These are phyloP conservation scores for Starmera amethionina DNA, from an alignment of 805 yeast species.

Conservation along the genomic window DNA sequence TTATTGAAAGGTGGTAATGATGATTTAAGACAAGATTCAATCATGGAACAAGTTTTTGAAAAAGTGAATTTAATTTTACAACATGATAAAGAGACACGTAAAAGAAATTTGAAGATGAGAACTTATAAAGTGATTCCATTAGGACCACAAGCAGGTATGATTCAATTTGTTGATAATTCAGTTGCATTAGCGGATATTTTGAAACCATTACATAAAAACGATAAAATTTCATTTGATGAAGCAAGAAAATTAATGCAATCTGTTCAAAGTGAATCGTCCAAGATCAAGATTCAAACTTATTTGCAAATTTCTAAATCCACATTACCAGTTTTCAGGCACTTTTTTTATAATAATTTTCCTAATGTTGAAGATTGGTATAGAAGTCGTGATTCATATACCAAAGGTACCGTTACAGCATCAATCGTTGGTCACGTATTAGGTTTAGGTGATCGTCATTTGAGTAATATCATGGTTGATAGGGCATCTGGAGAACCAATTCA, in stretches of 20 bases:
- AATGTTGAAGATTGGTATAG: slow-evolving; percentile 69
- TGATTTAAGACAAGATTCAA: slow-evolving; percentile 90
- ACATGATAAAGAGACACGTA: slow-evolving; percentile 44
- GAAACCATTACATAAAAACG: slow-evolving; percentile 50
- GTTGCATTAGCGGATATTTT: slow-evolving; percentile 61
- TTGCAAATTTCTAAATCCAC: slow-evolving; percentile 37
- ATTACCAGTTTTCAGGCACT: slow-evolving; percentile 59
- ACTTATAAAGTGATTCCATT: slow-evolving; percentile 88
- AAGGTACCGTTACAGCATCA: slow-evolving; percentile 77
- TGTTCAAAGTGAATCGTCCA: slow-evolving; percentile 35
- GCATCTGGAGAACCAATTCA: slow-evolving; percentile 89
- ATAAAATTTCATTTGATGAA: slow-evolving; percentile 35
- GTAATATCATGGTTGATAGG: slow-evolving; percentile 76
- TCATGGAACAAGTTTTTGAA: slow-evolving; percentile 94
- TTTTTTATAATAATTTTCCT: slow-evolving; percentile 57
- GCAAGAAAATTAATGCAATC: slow-evolving; percentile 61
- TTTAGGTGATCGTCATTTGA: slow-evolving; percentile 90
- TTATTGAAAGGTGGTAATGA: slow-evolving; percentile 81
- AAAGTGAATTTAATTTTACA: slow-evolving; percentile 65
- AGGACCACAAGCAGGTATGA: slow-evolving; percentile 79
- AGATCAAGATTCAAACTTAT: slow-evolving; percentile 37
- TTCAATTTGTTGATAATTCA: slow-evolving; percentile 82
- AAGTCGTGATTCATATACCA: slow-evolving; percentile 53
- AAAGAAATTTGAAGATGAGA: slow-evolving; percentile 51
- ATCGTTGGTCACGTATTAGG: slow-evolving; percentile 86